phyloP scores from a whole-genome alignment of 2,329 filamentous ascomycete genomes.

The Talaromyces sp. region DNA sequence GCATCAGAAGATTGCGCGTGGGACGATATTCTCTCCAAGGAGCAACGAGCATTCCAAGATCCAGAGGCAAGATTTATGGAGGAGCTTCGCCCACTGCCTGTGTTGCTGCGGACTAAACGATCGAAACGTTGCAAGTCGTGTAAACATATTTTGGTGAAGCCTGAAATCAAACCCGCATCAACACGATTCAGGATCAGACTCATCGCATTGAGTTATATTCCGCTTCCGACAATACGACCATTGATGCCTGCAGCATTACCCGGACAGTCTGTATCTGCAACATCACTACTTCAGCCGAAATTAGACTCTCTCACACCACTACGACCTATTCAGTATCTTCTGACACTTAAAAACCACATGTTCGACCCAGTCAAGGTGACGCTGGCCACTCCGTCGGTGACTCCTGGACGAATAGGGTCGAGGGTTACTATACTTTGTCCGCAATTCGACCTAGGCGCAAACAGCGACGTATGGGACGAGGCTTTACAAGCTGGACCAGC shows the following conservation, averaged over 20 bases:
- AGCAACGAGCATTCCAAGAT: conserved; percentile 52
- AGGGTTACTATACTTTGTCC: conserved; percentile 91
- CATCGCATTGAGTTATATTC: conserved; percentile 83
- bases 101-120: conserved; percentile 82
- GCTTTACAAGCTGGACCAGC: conserved; percentile 59
- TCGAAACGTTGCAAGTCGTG: conserved; percentile 90
- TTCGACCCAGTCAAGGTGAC: conserved; percentile 88
- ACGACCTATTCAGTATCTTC: conserved; percentile 68
- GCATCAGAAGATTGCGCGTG: conserved; percentile 55
- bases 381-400: conserved; percentile 76
- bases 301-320: conserved; percentile 49
- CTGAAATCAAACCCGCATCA: conserved; percentile 83
- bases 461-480: conserved; percentile 92
- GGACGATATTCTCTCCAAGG: conserved; percentile 57
- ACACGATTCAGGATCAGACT: conserved; percentile 91
- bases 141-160: conserved; percentile 91
- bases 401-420: conserved; percentile 70
- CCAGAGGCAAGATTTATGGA: conserved; percentile 60
- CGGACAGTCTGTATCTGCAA: conserved; percentile 25
- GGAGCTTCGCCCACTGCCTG: conserved; percentile 76
- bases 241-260: conserved; percentile 47
- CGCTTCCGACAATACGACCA: conserved; percentile 66
- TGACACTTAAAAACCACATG: conserved; percentile 90
- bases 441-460: conserved; percentile 89
- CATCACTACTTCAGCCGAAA: conserved; percentile 32